Evolutionary conservation across 202 grass and related monocot genomes (phyloP).

Genomic region (Zoysia matrella): DNA sequence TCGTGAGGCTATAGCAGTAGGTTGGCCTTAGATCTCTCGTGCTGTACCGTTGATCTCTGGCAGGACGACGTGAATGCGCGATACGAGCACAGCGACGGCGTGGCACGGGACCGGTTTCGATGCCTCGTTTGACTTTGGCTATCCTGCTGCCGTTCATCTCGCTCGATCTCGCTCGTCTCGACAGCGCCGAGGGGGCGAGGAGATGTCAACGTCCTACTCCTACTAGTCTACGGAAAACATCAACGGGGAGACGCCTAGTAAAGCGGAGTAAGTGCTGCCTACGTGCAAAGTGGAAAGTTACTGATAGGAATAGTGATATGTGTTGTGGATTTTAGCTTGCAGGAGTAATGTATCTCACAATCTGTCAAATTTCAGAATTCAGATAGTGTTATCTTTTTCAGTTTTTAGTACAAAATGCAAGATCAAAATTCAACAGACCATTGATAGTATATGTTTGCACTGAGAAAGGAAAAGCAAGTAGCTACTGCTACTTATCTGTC

Average conservation of each 20-base stretch:
- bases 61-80: slow-evolving; percentile 11
- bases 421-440: background rate
- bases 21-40: background rate
- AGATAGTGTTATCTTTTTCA: no score
- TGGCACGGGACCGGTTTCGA: background rate
- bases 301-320: background rate
- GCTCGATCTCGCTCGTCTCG: background rate
- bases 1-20: background rate
- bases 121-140: background rate
- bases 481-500: background rate
- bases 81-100: background rate
- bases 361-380: no score
- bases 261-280: slow-evolving; percentile 2
- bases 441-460: background rate
- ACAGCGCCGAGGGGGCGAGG: background rate
- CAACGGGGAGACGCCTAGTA: background rate
- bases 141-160: background rate
- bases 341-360: no score
- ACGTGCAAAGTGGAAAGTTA: background rate
- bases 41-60: background rate
- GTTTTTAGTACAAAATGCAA: background rate
- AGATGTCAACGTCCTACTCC: slow-evolving; percentile 15
- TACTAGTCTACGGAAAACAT: background rate
- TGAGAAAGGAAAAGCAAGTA: background rate
- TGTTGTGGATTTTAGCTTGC: background rate